A percentile compares a stretch with the other conserved stretches of the same genome.
Evolutionary conservation across 2,329 filamentous ascomycete species (phyloP).

Genomic region (Colletotrichum chlorophyti): DNA sequence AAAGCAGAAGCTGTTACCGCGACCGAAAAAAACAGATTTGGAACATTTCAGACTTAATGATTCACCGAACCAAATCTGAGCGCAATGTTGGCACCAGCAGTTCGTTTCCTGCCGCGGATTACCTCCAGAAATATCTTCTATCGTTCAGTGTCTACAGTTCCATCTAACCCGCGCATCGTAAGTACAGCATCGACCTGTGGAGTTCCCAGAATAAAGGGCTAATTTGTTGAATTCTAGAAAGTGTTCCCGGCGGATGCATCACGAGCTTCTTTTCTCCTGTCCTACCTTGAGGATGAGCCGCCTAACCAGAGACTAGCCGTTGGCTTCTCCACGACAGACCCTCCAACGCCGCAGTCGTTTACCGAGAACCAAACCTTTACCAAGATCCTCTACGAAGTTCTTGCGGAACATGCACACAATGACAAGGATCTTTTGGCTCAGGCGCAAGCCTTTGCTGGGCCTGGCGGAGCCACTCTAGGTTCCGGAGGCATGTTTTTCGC

Average conservation of each 20-base stretch:
- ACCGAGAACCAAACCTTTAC: conserved; percentile 65
- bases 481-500: conserved; percentile 59
- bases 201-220: too few species aligned
- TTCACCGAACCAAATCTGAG: neutral
- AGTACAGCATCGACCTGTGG: conserved; percentile 37
- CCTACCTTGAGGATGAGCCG: conserved; percentile 64
- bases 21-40: conserved; percentile 9
- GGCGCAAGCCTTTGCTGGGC: conserved; percentile 65
- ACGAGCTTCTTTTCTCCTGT: conserved; percentile 59
- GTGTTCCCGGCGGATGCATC: conserved; percentile 57
- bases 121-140: conserved; percentile 16
- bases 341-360: conserved; percentile 67
- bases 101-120: conserved; percentile 32
- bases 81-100: conserved; percentile 40
- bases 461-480: conserved; percentile 60
- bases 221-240: conserved; percentile 56
- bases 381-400: conserved; percentile 63
- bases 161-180: conserved; percentile 62
- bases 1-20: neutral
- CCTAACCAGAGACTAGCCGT: conserved; percentile 62
- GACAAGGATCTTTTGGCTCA: conserved; percentile 63
- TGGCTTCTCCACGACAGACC: conserved; percentile 63
- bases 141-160: conserved; percentile 52
- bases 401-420: conserved; percentile 60
- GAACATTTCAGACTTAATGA: neutral